Evolutionary conservation across 805 yeast genomes (phyloP), one percentile per base, ranked within the genome.

Genomic region (Clavispora phyllophila): DNA sequence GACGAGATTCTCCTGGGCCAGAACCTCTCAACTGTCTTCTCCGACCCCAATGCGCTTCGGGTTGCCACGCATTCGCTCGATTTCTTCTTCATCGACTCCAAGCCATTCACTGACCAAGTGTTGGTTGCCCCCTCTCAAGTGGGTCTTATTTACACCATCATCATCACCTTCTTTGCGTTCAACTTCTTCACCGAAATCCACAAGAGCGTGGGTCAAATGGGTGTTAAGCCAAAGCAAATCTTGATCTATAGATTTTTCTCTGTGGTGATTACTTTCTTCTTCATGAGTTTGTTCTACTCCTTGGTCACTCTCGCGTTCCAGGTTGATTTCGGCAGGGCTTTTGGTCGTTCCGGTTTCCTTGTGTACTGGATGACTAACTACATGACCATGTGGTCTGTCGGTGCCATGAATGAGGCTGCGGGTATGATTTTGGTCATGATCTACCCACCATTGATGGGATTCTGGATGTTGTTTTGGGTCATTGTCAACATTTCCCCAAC

Each of bases 381-480:
- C 58, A 51, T 86, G 39, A 75, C 87, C 6, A 81, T 86, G 87
- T 65, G 79, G 48, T 87, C 90, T 0, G 83, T 84, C 27, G 95
- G 95, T 45, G 78, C 84, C 35, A 81, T 83, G 24, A 83, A 81
- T 55, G 93, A 86, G 61, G 78, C 82, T 47, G 63, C 75, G 51
- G 79, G 81, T 0, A 56, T 79, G 59, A 25, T 84, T 5, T 57
- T 75, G 7, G 64, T 82, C 37, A 61, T 79, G 5, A 43, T 67
- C 13, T 70, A 71, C 39, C 91, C 93, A 0, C 87, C 88, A 23
- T 51, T 73, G 41, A 50, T 82, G 38, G 89, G 90, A 0, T 76
- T 83, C 53, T 84, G 90, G 88, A 57, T 86, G 53, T 66, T 84
- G 48, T 70, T 76, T 45, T 84, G 86, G 77, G 89, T 84, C 46